Percentiles rank a stretch among this genome's conserved stretches.
These are phyloP conservation scores for Cladorrhinum samala DNA, from an alignment of 495 filamentous ascomycete genomes.

Conservation along the genomic window DNA sequence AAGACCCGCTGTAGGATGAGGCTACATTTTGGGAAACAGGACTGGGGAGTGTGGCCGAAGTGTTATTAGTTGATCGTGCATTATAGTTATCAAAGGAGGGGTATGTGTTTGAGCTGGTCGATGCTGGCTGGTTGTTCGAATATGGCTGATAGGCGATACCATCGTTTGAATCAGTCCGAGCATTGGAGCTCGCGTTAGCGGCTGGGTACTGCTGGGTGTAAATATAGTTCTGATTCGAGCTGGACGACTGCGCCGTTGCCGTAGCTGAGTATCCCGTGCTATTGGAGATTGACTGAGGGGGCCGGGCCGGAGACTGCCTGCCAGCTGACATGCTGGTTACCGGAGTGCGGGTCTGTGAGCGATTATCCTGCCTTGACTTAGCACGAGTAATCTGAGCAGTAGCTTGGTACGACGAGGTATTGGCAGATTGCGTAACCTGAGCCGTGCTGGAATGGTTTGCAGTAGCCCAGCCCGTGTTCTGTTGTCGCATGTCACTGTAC, in stretches of 20 bases:
- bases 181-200: constrained; percentile 5
- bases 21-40: constrained; percentile 16
- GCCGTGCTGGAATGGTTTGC: constrained; percentile 6
- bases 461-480: constrained; percentile 14
- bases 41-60: constrained; percentile 9
- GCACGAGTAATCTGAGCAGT: constrained; percentile 17
- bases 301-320: constrained; percentile 6
- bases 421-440: constrained; percentile 7
- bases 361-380: constrained; percentile 20
- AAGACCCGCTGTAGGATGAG: constrained; percentile 19
- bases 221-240: constrained; percentile 14
- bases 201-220: constrained; percentile 16
- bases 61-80: constrained; percentile 8
- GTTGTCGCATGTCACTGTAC: constrained; percentile 19
- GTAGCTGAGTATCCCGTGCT: constrained; percentile 8
- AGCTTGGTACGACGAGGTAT: constrained; percentile 14
- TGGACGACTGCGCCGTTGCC: constrained; percentile 8
- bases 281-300: constrained; percentile 5
- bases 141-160: constrained; percentile 23
- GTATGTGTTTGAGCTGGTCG: constrained; percentile 16
- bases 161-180: constrained; percentile 15
- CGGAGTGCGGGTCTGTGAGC: constrained; percentile 17
- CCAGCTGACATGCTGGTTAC: constrained; percentile 13
- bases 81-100: constrained; percentile 23
- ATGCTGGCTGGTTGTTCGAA: constrained; percentile 4